Conservation (phyloP, 1,284 basidiomycete genomes). For the Flammula alnicola region DNA sequence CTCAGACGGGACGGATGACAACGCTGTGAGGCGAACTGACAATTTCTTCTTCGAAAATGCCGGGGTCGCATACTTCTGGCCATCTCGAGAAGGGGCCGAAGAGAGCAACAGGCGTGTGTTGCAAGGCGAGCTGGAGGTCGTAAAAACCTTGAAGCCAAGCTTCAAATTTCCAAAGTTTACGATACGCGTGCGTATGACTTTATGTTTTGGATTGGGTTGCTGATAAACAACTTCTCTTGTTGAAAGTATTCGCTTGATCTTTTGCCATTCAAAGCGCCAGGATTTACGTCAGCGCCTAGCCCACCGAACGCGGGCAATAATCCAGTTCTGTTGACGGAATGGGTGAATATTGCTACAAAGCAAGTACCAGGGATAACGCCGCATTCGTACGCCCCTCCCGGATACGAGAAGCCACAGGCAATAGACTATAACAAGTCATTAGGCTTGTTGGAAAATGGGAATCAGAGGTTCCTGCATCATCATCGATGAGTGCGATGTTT, state of each 20-base stretch:
- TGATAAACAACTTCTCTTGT: not conserved
- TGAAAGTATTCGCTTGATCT: slow-evolving; percentile 53
- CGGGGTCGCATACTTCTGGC: slow-evolving; percentile 55
- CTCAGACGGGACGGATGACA: slow-evolving; percentile 47
- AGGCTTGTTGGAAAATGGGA: slow-evolving; percentile 60
- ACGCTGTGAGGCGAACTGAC: slow-evolving; percentile 44
- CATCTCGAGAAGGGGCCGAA: slow-evolving; percentile 36
- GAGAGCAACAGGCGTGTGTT: slow-evolving; percentile 38
- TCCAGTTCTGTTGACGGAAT: slow-evolving; percentile 36
- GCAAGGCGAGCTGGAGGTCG: slow-evolving; percentile 56
- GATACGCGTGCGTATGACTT: slow-evolving; percentile 43
- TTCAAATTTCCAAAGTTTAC: slow-evolving; percentile 59
- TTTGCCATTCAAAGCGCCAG: slow-evolving; percentile 47
- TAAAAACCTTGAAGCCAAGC: slow-evolving; percentile 50
- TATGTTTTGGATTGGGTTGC: not conserved
- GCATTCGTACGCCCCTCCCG: slow-evolving; percentile 58
- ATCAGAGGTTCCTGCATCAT: slow-evolving; percentile 51
- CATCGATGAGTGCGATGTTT: slow-evolving; percentile 23
- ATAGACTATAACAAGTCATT: slow-evolving; percentile 56
- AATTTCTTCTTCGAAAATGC: slow-evolving; percentile 49
- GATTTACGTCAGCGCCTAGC: slow-evolving; percentile 38
- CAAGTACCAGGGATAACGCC: slow-evolving; percentile 45
- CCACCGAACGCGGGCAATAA: slow-evolving; percentile 10
- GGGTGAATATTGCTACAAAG: slow-evolving; percentile 47
- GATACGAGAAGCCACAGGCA: slow-evolving; percentile 47